Conservation (phyloP, 1,284 basidiomycete genomes). For the Apiotrichum gracile region DNA sequence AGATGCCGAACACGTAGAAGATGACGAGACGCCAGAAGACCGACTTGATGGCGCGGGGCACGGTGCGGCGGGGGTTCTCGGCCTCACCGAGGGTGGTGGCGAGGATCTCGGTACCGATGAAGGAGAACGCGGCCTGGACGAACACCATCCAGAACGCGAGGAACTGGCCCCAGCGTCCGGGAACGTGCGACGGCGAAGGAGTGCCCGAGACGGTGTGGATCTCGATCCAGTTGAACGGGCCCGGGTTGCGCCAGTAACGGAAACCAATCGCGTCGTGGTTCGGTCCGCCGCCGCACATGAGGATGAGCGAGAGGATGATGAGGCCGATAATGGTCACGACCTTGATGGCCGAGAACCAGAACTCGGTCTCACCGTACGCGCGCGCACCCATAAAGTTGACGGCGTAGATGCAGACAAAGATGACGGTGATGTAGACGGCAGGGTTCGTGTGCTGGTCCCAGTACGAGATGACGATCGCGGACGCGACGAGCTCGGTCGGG, state of each 20-base stretch:
- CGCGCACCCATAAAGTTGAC: slow-evolving; percentile 47
- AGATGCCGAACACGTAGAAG: slow-evolving; percentile 54
- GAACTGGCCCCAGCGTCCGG: slow-evolving; percentile 54
- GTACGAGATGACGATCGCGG: slow-evolving; percentile 30
- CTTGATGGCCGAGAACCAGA: slow-evolving; percentile 35
- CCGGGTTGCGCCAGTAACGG: slow-evolving; percentile 62
- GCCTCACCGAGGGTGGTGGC: slow-evolving; percentile 48
- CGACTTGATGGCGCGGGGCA: slow-evolving; percentile 69
- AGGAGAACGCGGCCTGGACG: slow-evolving; percentile 75
- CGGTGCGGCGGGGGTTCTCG: slow-evolving; percentile 67
- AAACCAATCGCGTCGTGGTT: slow-evolving; percentile 46
- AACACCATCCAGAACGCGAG: slow-evolving; percentile 63
- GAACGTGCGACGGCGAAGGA: slow-evolving; percentile 15
- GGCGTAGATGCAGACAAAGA: slow-evolving; percentile 41
- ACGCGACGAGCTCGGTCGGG: slow-evolving; percentile 21
- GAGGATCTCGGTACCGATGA: slow-evolving; percentile 58
- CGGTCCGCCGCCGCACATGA: slow-evolving; percentile 66
- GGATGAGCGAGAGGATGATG: slow-evolving; percentile 59
- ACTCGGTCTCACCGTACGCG: slow-evolving; percentile 37
- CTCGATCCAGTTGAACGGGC: slow-evolving; percentile 30
- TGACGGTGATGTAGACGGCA: slow-evolving; percentile 48
- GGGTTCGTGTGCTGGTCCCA: slow-evolving; percentile 33
- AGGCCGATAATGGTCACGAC: slow-evolving; percentile 33
- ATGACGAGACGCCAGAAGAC: slow-evolving; percentile 73
- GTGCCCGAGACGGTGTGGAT: slow-evolving; percentile 12